Conservation (phyloP, 2,329 filamentous ascomycete species). For the Pestalotiopsis sp. region DNA sequence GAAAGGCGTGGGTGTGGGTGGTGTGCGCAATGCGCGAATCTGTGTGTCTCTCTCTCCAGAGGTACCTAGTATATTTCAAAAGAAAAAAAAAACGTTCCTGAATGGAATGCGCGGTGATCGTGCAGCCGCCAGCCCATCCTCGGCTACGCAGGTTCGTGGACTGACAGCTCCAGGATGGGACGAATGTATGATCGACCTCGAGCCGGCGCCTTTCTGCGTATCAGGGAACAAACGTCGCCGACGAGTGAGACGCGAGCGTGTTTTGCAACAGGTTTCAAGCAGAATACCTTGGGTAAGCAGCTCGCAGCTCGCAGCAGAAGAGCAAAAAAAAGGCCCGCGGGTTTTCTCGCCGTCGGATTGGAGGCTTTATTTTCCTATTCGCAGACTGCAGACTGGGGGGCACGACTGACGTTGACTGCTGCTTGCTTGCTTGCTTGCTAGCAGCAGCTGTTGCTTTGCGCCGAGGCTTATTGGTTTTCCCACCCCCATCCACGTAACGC, state of each 20-base stretch:
- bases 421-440: neutral
- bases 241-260: conserved; percentile 2
- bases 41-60: no score
- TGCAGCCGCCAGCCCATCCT: conserved; percentile 1
- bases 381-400: neutral
- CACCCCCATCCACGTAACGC: conserved; percentile 15
- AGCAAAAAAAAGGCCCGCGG: neutral
- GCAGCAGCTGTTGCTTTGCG: neutral
- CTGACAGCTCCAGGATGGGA: conserved; percentile 3
- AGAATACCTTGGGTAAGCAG: neutral
- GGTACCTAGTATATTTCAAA: no score
- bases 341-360: neutral
- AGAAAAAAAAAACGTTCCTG: no score
- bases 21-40: no score
- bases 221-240: neutral
- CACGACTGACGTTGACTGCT: neutral
- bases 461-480: neutral
- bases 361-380: neutral
- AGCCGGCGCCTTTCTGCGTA: neutral
- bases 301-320: neutral
- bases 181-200: neutral
- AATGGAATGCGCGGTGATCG: neutral
- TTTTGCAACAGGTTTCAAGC: conserved; percentile 11
- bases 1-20: no score
- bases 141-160: conserved; percentile 6